A percentile compares a stretch with the other conserved stretches of the same genome.
phyloP scores from a whole-genome alignment of 2,329 filamentous ascomycete genomes.

The Cryphonectria radicalis region DNA sequence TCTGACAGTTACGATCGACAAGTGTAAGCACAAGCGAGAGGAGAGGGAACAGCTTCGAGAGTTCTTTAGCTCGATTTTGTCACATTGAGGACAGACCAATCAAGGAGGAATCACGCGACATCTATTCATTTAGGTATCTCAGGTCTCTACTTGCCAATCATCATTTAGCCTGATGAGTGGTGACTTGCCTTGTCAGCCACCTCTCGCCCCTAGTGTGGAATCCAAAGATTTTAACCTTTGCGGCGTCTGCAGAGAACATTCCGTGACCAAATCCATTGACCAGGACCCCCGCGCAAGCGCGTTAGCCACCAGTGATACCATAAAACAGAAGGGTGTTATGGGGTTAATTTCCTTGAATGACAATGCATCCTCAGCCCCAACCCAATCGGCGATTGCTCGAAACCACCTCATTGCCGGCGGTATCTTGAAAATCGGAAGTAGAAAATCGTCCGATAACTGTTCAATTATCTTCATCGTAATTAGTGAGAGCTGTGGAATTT shows the following conservation, averaged over 20 bases:
- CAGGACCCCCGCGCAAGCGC: not conserved
- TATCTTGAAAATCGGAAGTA: not conserved
- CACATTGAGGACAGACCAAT: not conserved
- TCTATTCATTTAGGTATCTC: not conserved
- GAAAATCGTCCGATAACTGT: not conserved
- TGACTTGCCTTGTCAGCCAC: not conserved
- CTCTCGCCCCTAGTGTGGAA: not conserved
- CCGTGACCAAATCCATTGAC: not conserved
- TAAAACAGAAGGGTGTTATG: too few species aligned
- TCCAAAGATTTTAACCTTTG: not conserved
- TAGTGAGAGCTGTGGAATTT: not conserved
- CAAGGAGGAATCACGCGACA: not conserved
- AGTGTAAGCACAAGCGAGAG: not conserved
- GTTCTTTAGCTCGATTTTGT: not conserved
- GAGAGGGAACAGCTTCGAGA: not conserved
- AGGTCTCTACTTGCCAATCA: not conserved
- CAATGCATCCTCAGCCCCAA: not conserved
- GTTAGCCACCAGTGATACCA: not conserved
- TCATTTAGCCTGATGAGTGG: not conserved
- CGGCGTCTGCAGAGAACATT: slow-evolving; percentile 3
- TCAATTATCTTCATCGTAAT: not conserved
- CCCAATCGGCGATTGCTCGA: not conserved
- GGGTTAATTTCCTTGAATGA: slow-evolving; percentile 1
- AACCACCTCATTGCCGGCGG: not conserved
- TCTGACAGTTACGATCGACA: not conserved